These are phyloP conservation scores for Lolium perenne DNA, from an alignment of 176 grass and related monocot genomes.

Conservation along the genomic window DNA sequence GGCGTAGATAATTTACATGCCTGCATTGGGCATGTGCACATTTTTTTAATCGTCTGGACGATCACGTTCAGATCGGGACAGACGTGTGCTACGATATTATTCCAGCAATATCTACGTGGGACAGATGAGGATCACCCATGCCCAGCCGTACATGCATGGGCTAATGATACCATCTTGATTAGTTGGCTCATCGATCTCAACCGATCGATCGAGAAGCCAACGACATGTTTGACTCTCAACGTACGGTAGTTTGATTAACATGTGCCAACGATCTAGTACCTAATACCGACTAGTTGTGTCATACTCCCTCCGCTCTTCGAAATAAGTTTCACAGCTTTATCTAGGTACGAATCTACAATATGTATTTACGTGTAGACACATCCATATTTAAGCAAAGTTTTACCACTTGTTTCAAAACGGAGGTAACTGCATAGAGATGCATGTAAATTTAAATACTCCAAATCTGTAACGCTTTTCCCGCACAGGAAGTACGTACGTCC, in stretches of 20 bases:
- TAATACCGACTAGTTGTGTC: too few species aligned
- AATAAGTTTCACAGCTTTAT: too few species aligned
- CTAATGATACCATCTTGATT: neutral
- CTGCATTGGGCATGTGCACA: neutral
- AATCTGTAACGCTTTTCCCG: too few species aligned
- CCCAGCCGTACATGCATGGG: neutral
- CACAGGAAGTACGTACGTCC: neutral
- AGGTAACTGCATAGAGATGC: too few species aligned
- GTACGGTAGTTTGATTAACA: neutral
- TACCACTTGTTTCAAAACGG: too few species aligned
- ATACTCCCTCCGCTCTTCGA: too few species aligned
- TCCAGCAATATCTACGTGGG: neutral
- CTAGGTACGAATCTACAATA: too few species aligned
- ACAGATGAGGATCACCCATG: neutral
- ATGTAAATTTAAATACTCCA: too few species aligned
- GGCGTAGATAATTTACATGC: neutral
- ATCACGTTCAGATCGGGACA: neutral
- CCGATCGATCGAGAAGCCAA: neutral
- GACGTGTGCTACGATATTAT: neutral
- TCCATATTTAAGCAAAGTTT: too few species aligned
- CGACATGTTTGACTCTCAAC: neutral
- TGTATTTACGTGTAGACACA: too few species aligned
- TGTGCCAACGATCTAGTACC: too few species aligned
- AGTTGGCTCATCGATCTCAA: neutral
- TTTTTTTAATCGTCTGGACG: too few species aligned